phyloP scores from a whole-genome alignment of 208 protist genomes.

The Leishmania braziliensis region DNA sequence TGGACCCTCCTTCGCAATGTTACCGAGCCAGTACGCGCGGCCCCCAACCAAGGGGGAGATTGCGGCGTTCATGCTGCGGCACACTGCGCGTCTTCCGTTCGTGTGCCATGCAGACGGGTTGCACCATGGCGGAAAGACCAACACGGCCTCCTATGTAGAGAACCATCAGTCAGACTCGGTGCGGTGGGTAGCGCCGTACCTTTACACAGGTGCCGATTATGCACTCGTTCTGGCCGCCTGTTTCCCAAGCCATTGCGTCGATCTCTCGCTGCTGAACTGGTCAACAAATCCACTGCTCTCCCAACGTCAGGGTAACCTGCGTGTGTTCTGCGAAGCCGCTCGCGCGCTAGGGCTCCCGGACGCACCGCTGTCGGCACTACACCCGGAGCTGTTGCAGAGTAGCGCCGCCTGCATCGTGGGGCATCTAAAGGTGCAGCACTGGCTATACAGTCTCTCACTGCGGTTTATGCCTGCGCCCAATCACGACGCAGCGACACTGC shows the following conservation, averaged over 20 bases:
- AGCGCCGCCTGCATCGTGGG: conserved; percentile 41
- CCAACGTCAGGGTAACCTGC: conserved; percentile 64
- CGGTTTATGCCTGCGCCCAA: conserved; percentile 39
- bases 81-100: conserved; percentile 36
- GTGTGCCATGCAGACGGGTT: conserved; percentile 2
- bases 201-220: conserved; percentile 77
- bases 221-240: conserved; percentile 62
- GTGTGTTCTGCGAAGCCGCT: conserved; percentile 57
- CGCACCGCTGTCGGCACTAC: conserved; percentile 46
- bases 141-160: background rate
- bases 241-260: conserved; percentile 56
- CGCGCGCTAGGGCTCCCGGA: conserved; percentile 41
- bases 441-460: conserved; percentile 60
- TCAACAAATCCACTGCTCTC: conserved; percentile 44
- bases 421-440: conserved; percentile 81
- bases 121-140: background rate
- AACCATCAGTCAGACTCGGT: background rate
- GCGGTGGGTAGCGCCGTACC: conserved; percentile 36
- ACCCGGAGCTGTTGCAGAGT: conserved; percentile 44
- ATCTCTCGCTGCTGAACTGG: conserved; percentile 63
- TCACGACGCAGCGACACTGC: conserved; percentile 52
- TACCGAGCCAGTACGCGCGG: background rate
- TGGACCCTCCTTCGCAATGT: background rate
- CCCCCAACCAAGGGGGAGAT: conserved; percentile 33
- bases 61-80: conserved; percentile 45